Base-by-base conservation (phyloP, 2,329 filamentous ascomycete species). In the Botrytis byssoidea region DNA sequence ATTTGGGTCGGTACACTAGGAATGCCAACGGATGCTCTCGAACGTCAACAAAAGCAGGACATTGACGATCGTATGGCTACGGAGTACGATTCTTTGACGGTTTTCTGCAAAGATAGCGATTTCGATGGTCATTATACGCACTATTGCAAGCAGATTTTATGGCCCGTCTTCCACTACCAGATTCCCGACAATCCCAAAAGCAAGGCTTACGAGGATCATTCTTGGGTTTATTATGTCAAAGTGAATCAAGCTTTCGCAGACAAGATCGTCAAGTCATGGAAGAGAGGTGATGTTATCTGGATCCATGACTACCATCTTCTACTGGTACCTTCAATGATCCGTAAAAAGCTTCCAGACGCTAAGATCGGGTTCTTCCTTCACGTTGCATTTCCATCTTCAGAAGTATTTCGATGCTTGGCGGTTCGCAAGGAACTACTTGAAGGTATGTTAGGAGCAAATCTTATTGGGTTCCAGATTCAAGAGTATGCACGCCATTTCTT, bases 91-190 rank as follows among this genome's bases (percentile, higher is more conserved):
- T 94, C 93, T 79, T 83, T 97, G 77, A 90, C 92, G 3, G 94
- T 98, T 48, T 97, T 92, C 82, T 92, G 93, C 82, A 92, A 90
- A 75, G 95, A 98, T 83, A 94, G 92, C 81, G 95, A 98, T 82
- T 94, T 98, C 81, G 92, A 98, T 79, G 94, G 95, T 1, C 95
- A 97, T 83, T 98, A 98, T 81, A 90, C 92, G 20, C 95, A 98
- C 83, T 98, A 96, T 82, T 98, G 95, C 90, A 98, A 98, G 85
- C 94, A 95, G 80, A 97, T 98, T 72, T 86, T 98, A 10, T 98
- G 95, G 95, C 95, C 95, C 1, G 95, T 98, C 74, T 97, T 98
- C 83, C 95, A 98, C 83, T 98, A 98, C 82, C 95, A 98, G 83
- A 97, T 98, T 74, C 96, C 95, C 0, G 96, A 98, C 81, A 97